phyloP scores from a whole-genome alignment of 169 alveolate species.

The Cryptosporidium muris region DNA sequence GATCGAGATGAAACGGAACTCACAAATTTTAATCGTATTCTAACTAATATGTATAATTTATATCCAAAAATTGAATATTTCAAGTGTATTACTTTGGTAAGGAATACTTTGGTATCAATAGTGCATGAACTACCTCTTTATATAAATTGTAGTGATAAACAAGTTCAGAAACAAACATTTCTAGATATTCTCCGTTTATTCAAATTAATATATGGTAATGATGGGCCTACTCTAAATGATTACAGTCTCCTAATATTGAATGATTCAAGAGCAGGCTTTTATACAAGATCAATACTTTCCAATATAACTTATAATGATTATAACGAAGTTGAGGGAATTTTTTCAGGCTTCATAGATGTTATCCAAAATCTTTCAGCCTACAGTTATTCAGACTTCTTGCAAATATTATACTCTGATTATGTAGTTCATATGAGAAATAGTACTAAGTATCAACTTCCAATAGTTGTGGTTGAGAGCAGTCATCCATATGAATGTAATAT shows the following conservation, averaged over 20 bases:
- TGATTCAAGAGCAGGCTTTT: not conserved
- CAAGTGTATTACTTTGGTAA: conserved; percentile 6
- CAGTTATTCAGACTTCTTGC: not conserved
- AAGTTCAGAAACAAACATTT: not conserved
- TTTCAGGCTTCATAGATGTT: conserved; percentile 7
- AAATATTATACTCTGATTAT: conserved; percentile 7
- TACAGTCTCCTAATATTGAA: not conserved
- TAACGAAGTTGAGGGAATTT: not conserved
- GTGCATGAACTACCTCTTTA: not conserved
- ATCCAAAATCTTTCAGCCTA: not conserved
- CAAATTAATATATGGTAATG: conserved; percentile 21
- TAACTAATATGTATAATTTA: not conserved
- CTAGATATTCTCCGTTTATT: conserved; percentile 1
- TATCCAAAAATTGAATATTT: not conserved
- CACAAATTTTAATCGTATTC: not conserved
- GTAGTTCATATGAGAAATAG: conserved; percentile 5
- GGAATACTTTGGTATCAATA: not conserved
- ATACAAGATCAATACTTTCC: not conserved
- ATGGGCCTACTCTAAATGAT: conserved; percentile 7
- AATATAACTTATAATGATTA: not conserved
- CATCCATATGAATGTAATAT: conserved; percentile 71
- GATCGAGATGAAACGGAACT: conserved; percentile 1
- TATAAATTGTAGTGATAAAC: not conserved
- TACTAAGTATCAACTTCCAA: conserved; percentile 28
- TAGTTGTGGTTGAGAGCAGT: conserved; percentile 45